Conservation (phyloP, 2,329 filamentous ascomycete species). For the Paecilomyces fulvus region DNA sequence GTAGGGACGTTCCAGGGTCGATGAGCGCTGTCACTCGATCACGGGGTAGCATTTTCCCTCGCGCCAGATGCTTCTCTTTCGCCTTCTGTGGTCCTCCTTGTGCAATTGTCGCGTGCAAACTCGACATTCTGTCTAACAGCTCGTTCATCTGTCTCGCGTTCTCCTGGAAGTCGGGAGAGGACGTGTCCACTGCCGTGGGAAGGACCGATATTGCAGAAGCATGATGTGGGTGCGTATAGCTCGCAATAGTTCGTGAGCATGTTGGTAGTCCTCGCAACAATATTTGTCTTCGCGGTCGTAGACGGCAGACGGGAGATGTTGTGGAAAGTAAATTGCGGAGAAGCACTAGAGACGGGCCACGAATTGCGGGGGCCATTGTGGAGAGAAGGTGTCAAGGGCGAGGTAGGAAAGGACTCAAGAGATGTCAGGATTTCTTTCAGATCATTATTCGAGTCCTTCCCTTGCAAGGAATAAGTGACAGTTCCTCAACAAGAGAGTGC, state of each 20-base stretch:
- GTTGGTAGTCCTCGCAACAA: slow-evolving; percentile 5
- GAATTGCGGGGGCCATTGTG: slow-evolving; percentile 17
- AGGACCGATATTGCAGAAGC: slow-evolving; percentile 75
- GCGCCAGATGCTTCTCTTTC: slow-evolving; percentile 72
- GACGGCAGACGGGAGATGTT: slow-evolving; percentile 15
- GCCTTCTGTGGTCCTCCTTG: slow-evolving; percentile 74
- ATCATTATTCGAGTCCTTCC: background rate
- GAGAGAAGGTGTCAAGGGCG: background rate
- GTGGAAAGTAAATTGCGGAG: slow-evolving; percentile 29
- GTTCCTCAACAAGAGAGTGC: background rate
- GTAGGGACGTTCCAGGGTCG: slow-evolving; percentile 80
- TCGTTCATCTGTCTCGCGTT: slow-evolving; percentile 72
- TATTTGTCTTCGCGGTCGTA: slow-evolving; percentile 8
- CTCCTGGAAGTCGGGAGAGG: slow-evolving; percentile 69
- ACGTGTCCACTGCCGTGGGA: slow-evolving; percentile 65
- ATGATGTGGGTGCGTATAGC: slow-evolving; percentile 72
- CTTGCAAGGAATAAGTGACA: background rate
- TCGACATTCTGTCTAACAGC: slow-evolving; percentile 59
- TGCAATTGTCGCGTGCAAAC: slow-evolving; percentile 62
- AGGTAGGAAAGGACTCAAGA: background rate
- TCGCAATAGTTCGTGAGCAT: slow-evolving; percentile 49
- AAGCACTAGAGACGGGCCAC: slow-evolving; percentile 27
- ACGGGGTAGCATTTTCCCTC: slow-evolving; percentile 89
- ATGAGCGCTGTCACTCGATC: slow-evolving; percentile 81
- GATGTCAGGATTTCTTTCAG: background rate